Evolutionary conservation across 2,329 filamentous ascomycete genomes (phyloP), one percentile per base, ranked within the genome.

Genomic region (Pyrenochaeta sp.): DNA sequence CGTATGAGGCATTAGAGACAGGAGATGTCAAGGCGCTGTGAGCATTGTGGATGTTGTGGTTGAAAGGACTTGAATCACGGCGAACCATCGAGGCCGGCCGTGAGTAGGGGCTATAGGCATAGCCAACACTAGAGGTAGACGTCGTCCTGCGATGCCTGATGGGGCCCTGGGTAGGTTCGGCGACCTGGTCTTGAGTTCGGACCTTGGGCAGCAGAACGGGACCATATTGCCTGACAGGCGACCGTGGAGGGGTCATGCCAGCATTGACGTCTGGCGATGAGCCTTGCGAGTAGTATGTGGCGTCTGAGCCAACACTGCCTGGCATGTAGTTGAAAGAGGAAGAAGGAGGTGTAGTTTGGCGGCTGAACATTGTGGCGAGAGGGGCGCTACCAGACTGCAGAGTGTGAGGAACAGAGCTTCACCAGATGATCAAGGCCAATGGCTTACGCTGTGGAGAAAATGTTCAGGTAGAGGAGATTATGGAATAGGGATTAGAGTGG

Each of bases 181-280:
- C 82, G 50, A 86, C 80, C 72, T 93, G 88, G 73, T 96, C 90
- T 73, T 94, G 90, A 27, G 83, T 83, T 49, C 90, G 83, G 74
- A 95, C 92, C 80, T 91, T 94, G 64, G 90, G 90, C 21, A 96
- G 79, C 47, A 96, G 77, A 35, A 90, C 77, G 37, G 90, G 89
- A 38, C 90, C 89, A 73, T 91, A 87, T 50, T 90, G 87, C 49
- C 86, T 82, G 58, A 92, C 82, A 48, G 89, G 88, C 22, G 88
- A 88, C 53, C 81, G 79, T 39, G 80, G 81, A 39, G 89, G 88
- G 9, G 88, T 91, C 39, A 85, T 87, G 59, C 83, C 78, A 55
- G 81, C 88, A 74, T 82, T 80, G 59, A 84, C 77, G 68, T 88
- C 87, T 29, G 82, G 82, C 22, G 82, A 83, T 30, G 87, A 89